Percentiles rank a stretch among this genome's conserved stretches.
Conservation (phyloP, 2,329 filamentous ascomycete species). For the Cladosporium sp. region DNA sequence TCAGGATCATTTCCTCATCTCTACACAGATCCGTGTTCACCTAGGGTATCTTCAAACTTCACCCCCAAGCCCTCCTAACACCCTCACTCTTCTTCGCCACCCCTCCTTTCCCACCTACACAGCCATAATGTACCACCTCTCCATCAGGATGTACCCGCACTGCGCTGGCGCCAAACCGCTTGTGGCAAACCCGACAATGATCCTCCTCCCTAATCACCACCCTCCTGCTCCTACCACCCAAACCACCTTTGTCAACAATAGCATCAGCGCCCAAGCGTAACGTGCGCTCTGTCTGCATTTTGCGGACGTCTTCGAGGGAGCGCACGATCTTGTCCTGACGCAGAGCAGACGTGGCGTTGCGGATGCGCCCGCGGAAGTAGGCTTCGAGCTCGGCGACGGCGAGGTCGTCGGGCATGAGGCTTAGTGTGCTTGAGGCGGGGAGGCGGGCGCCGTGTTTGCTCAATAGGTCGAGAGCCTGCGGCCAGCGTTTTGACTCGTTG, state of each 20-base stretch:
- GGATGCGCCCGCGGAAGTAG: slow-evolving; percentile 89
- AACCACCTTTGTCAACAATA: slow-evolving; percentile 45
- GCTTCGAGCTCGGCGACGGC: slow-evolving; percentile 75
- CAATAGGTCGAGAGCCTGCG: slow-evolving; percentile 79
- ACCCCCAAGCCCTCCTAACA: slow-evolving; percentile 7
- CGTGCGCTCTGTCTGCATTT: slow-evolving; percentile 69
- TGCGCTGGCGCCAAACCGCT: slow-evolving; percentile 84
- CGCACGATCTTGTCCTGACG: slow-evolving; percentile 77
- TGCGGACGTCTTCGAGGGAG: slow-evolving; percentile 71
- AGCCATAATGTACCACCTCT: slow-evolving; percentile 48
- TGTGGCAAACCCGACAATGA: slow-evolving; percentile 89
- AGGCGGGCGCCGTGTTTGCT: slow-evolving; percentile 88
- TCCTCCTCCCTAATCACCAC: slow-evolving; percentile 84
- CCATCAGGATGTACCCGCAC: slow-evolving; percentile 80
- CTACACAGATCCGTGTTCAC: too few relatives aligned
- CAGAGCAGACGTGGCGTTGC: slow-evolving; percentile 74
- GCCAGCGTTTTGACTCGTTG: slow-evolving; percentile 58
- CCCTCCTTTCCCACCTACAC: slow-evolving; percentile 28
- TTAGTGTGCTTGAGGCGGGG: slow-evolving; percentile 79
- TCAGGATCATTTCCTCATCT: too few relatives aligned
- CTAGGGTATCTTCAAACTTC: background rate
- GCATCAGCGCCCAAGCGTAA: slow-evolving; percentile 70
- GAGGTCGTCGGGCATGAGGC: slow-evolving; percentile 76
- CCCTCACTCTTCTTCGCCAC: background rate
- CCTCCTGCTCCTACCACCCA: slow-evolving; percentile 62